Percentiles rank a stretch among this genome's conserved stretches.
These are phyloP conservation scores for Globisporangium abappressorium DNA, from an alignment of 352 stramenopile genomes.

Conservation along the genomic window DNA sequence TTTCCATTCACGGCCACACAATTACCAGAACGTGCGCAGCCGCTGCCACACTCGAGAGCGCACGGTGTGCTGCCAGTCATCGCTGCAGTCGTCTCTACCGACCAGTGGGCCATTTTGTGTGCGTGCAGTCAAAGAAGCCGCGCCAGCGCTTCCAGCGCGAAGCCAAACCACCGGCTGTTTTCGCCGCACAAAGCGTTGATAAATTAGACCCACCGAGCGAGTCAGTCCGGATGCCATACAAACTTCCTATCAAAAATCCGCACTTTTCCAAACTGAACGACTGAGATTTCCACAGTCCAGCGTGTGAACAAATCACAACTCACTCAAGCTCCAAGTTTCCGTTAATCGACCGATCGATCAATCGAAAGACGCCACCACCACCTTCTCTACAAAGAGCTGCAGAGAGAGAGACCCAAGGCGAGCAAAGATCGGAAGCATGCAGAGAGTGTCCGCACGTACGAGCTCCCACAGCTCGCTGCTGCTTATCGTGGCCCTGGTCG, in stretches of 20 bases:
- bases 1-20: not conserved
- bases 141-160: too few species aligned
- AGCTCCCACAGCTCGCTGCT: not conserved
- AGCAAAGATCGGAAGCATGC: not conserved
- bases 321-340: not conserved
- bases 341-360: not conserved
- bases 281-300: conserved; percentile 4
- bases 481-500: not conserved
- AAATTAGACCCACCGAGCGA: not conserved
- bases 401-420: not conserved
- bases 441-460: not conserved
- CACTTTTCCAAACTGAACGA: not conserved
- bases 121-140: not conserved
- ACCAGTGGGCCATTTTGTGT: not conserved
- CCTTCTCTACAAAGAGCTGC: not conserved
- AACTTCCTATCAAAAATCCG: conserved; percentile 6
- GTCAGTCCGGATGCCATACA: not conserved
- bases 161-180: conserved; percentile 8
- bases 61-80: not conserved
- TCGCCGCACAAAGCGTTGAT: conserved; percentile 2
- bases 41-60: not conserved
- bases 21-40: not conserved
- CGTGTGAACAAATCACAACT: not conserved
- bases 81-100: not conserved
- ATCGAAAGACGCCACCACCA: not conserved